Conservation (phyloP, 2,329 filamentous ascomycete genomes). For the Sporothrix dimorphospora region DNA sequence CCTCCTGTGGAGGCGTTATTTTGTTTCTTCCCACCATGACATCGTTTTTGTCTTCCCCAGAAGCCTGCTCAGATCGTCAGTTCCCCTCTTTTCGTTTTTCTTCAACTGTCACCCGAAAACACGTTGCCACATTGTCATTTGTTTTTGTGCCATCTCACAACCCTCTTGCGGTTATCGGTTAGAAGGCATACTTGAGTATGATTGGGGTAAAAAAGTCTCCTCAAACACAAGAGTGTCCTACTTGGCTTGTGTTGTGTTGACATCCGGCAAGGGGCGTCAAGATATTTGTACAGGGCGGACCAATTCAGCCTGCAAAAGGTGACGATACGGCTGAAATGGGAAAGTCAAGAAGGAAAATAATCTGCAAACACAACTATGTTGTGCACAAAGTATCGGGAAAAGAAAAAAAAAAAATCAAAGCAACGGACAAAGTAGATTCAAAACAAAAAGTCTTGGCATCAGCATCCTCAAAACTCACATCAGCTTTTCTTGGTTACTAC, state of each 20-base stretch:
- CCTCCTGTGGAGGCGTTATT: background rate
- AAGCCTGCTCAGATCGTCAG: background rate
- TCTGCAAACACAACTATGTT: background rate
- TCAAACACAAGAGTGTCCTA: slow-evolving; percentile 18
- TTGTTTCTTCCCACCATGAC: background rate
- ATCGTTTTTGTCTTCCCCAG: background rate
- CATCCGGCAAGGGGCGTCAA: background rate
- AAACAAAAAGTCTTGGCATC: background rate
- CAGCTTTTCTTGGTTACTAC: background rate
- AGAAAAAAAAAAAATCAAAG: background rate
- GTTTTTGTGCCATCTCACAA: slow-evolving; percentile 9
- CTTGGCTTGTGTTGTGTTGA: slow-evolving; percentile 11
- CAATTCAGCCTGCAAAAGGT: background rate
- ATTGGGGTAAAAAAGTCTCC: slow-evolving; percentile 16
- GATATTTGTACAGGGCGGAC: background rate
- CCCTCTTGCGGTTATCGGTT: background rate
- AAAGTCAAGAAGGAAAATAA: background rate
- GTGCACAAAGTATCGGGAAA: background rate
- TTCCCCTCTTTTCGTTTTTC: background rate
- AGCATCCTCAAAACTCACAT: background rate
- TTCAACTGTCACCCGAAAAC: background rate
- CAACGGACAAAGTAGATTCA: background rate
- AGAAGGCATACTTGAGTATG: slow-evolving; percentile 3
- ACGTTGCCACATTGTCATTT: background rate
- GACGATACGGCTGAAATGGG: background rate